Conservation (phyloP, 768 basidiomycete genomes). For the Ramaria rubella region DNA sequence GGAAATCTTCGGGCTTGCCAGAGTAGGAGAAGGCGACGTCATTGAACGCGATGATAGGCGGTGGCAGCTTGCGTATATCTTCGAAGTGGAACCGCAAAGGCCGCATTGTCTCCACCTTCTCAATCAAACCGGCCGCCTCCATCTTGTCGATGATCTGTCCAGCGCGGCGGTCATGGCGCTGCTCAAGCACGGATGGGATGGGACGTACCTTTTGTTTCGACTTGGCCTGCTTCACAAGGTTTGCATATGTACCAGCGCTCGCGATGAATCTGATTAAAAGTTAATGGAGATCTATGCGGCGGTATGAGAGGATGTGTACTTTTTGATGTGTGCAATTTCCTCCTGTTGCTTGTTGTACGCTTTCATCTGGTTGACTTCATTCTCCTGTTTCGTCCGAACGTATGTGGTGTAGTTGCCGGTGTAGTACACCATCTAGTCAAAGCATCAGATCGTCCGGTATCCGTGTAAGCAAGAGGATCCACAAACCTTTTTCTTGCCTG, state of each 20-base stretch:
- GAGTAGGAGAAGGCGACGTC: constrained; percentile 94
- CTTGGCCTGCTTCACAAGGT: constrained; percentile 97
- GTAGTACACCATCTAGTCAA: constrained; percentile 67
- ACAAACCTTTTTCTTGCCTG: constrained; percentile 68
- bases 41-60: constrained; percentile 95
- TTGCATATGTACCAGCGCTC: constrained; percentile 99
- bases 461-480: neutral
- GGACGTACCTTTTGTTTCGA: constrained; percentile 82
- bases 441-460: neutral
- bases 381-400: constrained; percentile 92
- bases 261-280: constrained; percentile 74
- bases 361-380: constrained; percentile 99
- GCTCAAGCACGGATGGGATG: neutral
- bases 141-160: constrained; percentile 94
- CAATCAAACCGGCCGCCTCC: constrained; percentile 96
- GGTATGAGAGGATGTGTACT: constrained; percentile 42
- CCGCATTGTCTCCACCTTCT: constrained; percentile 74
- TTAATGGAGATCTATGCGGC: constrained; percentile 11
- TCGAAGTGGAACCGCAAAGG: constrained; percentile 93
- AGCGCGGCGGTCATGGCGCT: neutral
- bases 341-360: constrained; percentile 98
- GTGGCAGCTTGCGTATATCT: constrained; percentile 86
- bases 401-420: constrained; percentile 96
- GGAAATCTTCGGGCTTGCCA: constrained; percentile 77
- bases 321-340: constrained; percentile 97